Evolutionary conservation across 805 yeast species (phyloP).

Genomic region (Candida koratica): DNA sequence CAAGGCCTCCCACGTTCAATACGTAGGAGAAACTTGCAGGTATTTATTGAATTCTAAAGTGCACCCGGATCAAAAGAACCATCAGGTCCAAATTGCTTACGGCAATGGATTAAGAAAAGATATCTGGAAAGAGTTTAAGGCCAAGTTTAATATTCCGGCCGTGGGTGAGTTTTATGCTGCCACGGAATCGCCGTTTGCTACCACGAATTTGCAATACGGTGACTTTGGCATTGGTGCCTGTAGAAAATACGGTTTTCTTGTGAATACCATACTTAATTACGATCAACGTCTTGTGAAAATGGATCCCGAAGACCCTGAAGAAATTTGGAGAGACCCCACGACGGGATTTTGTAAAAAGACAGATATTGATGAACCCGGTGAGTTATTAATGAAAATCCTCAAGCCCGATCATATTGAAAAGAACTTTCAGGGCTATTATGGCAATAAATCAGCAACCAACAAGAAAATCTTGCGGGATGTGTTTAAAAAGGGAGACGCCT

Average conservation of each 20-base stretch:
- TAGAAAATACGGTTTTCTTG: slow-evolving; percentile 66
- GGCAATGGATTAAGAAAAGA: slow-evolving; percentile 92
- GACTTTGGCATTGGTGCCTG: slow-evolving; percentile 85
- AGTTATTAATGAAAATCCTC: slow-evolving; percentile 71
- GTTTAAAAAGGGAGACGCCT: slow-evolving; percentile 82
- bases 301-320: slow-evolving; percentile 75
- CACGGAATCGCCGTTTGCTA: slow-evolving; percentile 87
- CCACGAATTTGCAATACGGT: slow-evolving; percentile 75
- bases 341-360: slow-evolving; percentile 60
- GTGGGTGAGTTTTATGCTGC: slow-evolving; percentile 93
- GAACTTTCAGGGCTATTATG: slow-evolving; percentile 86
- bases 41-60: slow-evolving; percentile 65
- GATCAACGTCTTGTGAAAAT: slow-evolving; percentile 64
- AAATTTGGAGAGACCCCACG: slow-evolving; percentile 62
- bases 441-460: slow-evolving; percentile 73
- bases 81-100: slow-evolving; percentile 63
- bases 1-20: slow-evolving; percentile 78
- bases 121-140: slow-evolving; percentile 79
- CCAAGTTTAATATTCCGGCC: slow-evolving; percentile 66
- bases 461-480: slow-evolving; percentile 73
- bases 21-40: slow-evolving; percentile 93
- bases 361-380: slow-evolving; percentile 70
- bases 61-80: slow-evolving; percentile 63
- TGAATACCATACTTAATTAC: slow-evolving; percentile 47
- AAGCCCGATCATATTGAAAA: slow-evolving; percentile 61